Base-by-base conservation (phyloP, 345 rosid genomes). In the Orychophragmus violaceus region DNA sequence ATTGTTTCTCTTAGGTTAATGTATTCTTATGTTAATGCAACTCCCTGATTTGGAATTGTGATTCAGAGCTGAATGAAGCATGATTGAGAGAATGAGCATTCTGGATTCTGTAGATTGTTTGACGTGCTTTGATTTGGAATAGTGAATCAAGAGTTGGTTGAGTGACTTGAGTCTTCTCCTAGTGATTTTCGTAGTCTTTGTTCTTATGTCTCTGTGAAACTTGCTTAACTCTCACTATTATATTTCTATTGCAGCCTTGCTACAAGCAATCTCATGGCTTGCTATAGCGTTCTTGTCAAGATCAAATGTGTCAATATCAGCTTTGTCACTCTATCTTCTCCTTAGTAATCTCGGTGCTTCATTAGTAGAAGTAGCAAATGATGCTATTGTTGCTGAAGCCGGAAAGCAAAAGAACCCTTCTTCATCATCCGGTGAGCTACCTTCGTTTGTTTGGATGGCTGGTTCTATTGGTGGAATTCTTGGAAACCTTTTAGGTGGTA, bases 301-400 rank as follows among this genome's bases (percentile, higher is more conserved):
- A 53, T 82, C 92, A 19, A 81, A 76, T 41, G 77, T 85, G 32
- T 86, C 96, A 24, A 68, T 88, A 28, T 33, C 85, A 68, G 63
- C 68, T 46, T 33, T 89, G 30, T 78, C 82, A 13, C 1, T 86
- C 1, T 84, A 65, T 73, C 95, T 93, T 39, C 90, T 93, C 52
- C 85, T 90, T 16, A 80, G 94, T 56, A 93, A 93, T 62, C 89
- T 90, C 1, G 98, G 97, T 2, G 95, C 97, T 64, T 85, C 98
- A 1, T 75, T 93, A 67, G 86, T 85, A 0, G 97, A 93, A 78
- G 97, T 94, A 64, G 97, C 95, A 33, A 94, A 93, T 52, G 99
- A 93, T 66, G 99, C 99, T 64, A 81, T 90, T 66, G 97, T 90
- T 12, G 99, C 96, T 1, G 97, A 90, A 78, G 61, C 77, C 3